A percentile compares a stretch with the other conserved stretches of the same genome.
Evolutionary conservation across 257 asterid species (phyloP).

Genomic region (Knoxia roxburghii): DNA sequence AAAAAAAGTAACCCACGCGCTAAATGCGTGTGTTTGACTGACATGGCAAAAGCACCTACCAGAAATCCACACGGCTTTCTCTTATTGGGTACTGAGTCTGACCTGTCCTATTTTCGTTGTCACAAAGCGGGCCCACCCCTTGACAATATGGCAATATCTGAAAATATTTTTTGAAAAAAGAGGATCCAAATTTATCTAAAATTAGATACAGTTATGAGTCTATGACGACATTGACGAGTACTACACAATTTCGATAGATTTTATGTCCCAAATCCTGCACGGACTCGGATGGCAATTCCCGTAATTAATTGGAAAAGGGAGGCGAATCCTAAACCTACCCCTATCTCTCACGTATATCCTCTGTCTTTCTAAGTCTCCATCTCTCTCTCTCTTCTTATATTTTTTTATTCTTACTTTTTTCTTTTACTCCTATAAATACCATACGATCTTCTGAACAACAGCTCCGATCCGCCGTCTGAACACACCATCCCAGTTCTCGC

Average conservation of each 20-base stretch:
- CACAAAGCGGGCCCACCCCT: background rate
- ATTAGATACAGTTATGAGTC: background rate
- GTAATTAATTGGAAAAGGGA: slow-evolving; percentile 34
- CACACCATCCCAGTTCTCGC: slow-evolving; percentile 22
- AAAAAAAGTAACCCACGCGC: background rate
- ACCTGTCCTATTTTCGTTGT: background rate
- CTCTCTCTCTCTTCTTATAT: background rate
- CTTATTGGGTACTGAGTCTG: background rate
- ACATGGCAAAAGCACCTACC: background rate
- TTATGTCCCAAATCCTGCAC: background rate
- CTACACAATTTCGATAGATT: slow-evolving; percentile 7
- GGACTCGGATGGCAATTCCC: slow-evolving; percentile 23
- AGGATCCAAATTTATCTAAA: background rate
- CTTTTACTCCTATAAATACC: too few species aligned
- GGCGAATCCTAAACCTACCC: slow-evolving; percentile 16
- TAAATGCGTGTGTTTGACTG: background rate
- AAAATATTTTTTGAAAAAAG: background rate
- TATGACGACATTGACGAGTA: background rate
- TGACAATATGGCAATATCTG: background rate
- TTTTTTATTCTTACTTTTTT: too few species aligned
- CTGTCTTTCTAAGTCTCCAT: background rate
- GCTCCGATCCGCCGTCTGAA: slow-evolving; percentile 50
- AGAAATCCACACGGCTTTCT: background rate
- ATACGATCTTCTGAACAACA: too few species aligned
- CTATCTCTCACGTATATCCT: slow-evolving; percentile 15